These are phyloP conservation scores for Sungouiella blattae DNA, from an alignment of 805 yeast genomes.

Conservation along the genomic window DNA sequence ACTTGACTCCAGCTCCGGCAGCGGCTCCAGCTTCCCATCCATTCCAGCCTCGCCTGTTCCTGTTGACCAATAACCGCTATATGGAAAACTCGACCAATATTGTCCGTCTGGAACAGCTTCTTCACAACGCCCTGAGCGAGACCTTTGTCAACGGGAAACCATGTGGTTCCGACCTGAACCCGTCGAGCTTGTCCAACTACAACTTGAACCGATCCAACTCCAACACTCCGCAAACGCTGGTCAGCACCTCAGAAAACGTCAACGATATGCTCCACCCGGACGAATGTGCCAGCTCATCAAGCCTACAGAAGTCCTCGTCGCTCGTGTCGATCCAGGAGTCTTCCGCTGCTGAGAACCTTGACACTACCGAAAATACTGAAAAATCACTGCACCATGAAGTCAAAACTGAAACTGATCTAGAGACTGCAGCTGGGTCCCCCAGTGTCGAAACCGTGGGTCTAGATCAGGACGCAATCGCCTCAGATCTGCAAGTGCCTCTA, in stretches of 20 bases:
- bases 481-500: too few relatives aligned
- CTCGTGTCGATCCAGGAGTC: too few relatives aligned
- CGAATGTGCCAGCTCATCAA: too few relatives aligned
- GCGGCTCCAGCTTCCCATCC: slow-evolving; percentile 2
- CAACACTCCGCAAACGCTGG: slow-evolving; percentile 32
- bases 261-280: slow-evolving; percentile 8
- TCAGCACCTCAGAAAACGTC: slow-evolving; percentile 16
- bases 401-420: too few relatives aligned
- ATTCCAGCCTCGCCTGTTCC: slow-evolving; percentile 6
- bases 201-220: slow-evolving; percentile 21
- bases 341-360: too few relatives aligned
- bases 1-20: slow-evolving; percentile 1
- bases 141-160: not conserved
- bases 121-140: not conserved
- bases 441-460: too few relatives aligned
- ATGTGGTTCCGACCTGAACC: slow-evolving; percentile 16
- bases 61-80: slow-evolving; percentile 13
- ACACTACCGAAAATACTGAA: too few relatives aligned
- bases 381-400: too few relatives aligned
- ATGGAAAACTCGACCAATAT: slow-evolving; percentile 14
- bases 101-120: slow-evolving; percentile 13
- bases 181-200: slow-evolving; percentile 23
- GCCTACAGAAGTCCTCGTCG: too few relatives aligned
- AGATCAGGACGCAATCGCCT: too few relatives aligned
- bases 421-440: too few relatives aligned